Evolutionary conservation across 345 rosid genomes (phyloP), one percentile per base, ranked within the genome.

Genomic region (Acer saccharum): DNA sequence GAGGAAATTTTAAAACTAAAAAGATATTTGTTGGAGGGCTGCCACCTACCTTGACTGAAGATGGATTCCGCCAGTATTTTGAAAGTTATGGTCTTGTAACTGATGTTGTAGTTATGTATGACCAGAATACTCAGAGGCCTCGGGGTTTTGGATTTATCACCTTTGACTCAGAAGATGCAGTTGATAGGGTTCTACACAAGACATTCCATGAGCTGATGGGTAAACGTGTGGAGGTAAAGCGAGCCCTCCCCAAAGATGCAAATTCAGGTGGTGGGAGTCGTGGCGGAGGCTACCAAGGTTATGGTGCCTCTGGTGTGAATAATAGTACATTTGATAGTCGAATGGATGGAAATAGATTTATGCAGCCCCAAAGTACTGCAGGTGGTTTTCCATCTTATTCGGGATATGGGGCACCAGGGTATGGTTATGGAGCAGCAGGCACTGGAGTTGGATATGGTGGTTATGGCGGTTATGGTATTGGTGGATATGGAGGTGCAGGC

Each of bases 91-190:
- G 87, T 67, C 78, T 62, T 39, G 87, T 85, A 68, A 78, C 83
- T 58, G 88, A 82, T 78, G 88, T 82, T 16, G 84, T 85, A 10
- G 74, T 85, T 25, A 85, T 85, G 88, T 85, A 80, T 71, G 88
- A 85, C 39, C 88, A 85, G 72, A 80, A 80, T 20, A 85, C 86
- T 68, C 84, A 80, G 61, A 79, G 88, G 74, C 84, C 86, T 41
- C 80, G 88, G 32, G 88, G 88, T 21, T 85, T 85, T 80, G 88
- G 88, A 27, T 85, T 85, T 71, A 85, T 85, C 73, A 75, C 88
- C 61, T 85, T 85, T 72, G 88, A 83, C 17, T 14, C 81, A 41
- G 88, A 85, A 65, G 88, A 85, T 69, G 83, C 82, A 17, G 85
- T 85, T 72, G 88, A 85, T 66, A 76, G 61, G 44, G 88, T 82